Base-by-base conservation (phyloP, 2,329 filamentous ascomycete genomes). In the Monilinia fructicola region DNA sequence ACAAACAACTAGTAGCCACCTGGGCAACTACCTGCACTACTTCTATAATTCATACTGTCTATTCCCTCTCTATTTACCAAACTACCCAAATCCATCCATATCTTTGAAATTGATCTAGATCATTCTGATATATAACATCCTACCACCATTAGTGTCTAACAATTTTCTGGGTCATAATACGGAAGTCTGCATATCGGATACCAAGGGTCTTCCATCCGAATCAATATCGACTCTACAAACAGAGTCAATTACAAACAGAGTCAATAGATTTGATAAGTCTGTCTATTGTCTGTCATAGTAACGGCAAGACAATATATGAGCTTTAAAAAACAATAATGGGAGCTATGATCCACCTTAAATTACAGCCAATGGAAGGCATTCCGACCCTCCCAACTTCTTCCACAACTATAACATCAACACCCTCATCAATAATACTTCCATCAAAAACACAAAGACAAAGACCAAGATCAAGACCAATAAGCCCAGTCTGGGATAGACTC, bases 401-500 rank as follows among this genome's bases (percentile, higher is more conserved):
- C 9, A 66, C 66, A 58, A 21, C 61, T 38, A 38, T 50, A 60
- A 42, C 18, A 52, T 59, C 28, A 54, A n/a, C 53, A 35, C 52
- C 44, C 18, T 54, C 44, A 16, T 66, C 65, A 48, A 44, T 56
- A 31, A 61, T 12, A 38, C 7, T 18, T 54, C 12, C 68, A 23
- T 18, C 42, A 10, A 64, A 64, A 18, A 69, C 48, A 61, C 40
- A 53, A 53, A 69, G 69, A 11, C 71, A 71, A 40, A 65, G 61
- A 18, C 69, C 70, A 53, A 69, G 69, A 11, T 70, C 71, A 40
- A 65, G 61, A 18, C 69, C 70, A 10, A 68, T 71, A 12, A 71
- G 67, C 5, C 62, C 69, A 54, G 56, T 72, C 12, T 44, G 46
- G 31, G 26, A 46, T 59, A 35, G 40, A 54, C 71, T 66, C 28